These are phyloP conservation scores for Wallacemonas sp. DNA, from an alignment of 208 protist species.

Conservation along the genomic window DNA sequence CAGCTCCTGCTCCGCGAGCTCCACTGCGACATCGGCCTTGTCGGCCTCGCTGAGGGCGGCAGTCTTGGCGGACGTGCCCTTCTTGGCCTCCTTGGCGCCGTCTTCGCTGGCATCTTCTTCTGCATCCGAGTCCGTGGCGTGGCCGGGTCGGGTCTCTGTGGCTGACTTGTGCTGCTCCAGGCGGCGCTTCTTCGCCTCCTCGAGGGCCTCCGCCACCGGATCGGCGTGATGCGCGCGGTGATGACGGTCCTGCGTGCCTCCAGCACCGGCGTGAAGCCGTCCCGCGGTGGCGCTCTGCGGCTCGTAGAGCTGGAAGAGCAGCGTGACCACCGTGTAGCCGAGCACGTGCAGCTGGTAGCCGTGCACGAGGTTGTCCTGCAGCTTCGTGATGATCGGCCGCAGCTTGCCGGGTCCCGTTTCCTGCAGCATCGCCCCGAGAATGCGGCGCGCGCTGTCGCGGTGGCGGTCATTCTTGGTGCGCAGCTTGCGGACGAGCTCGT, in stretches of 20 bases:
- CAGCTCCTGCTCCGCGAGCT: conserved; percentile 57
- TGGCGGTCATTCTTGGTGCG: conserved; percentile 90
- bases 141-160: no score
- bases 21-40: conserved; percentile 33
- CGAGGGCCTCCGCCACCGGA: conserved; percentile 4
- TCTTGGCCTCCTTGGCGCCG: not conserved
- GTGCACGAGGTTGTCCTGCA: conserved; percentile 87
- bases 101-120: conserved; percentile 2
- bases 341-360: conserved; percentile 93
- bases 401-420: conserved; percentile 86
- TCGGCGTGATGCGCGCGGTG: not conserved
- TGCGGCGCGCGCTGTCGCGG: conserved; percentile 79
- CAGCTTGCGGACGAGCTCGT: conserved; percentile 80
- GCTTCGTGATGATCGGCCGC: conserved; percentile 77
- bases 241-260: not conserved
- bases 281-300: conserved; percentile 43
- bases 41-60: conserved; percentile 19
- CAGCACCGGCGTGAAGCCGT: not conserved
- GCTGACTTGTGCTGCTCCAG: conserved; percentile 19
- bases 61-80: not conserved
- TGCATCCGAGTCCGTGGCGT: conserved; percentile 11
- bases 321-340: conserved; percentile 90
- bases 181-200: conserved; percentile 23
- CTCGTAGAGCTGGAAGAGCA: conserved; percentile 89
- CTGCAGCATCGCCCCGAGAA: conserved; percentile 82